A percentile compares a stretch with the other conserved stretches of the same genome.
Conservation (phyloP, 2,329 filamentous ascomycete genomes). For the Falciphora oryzae region DNA sequence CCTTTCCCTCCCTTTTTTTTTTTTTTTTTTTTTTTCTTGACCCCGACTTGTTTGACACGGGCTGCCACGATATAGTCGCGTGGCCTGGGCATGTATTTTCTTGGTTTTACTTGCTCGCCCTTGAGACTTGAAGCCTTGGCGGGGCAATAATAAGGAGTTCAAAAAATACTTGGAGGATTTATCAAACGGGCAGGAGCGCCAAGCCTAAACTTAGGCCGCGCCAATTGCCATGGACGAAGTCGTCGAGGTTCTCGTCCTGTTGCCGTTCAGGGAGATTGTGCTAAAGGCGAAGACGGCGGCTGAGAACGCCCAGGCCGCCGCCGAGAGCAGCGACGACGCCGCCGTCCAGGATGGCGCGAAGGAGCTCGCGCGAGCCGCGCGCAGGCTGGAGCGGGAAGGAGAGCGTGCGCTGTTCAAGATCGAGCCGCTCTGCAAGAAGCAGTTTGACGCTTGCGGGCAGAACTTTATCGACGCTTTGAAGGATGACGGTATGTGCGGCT, state of each 20-base stretch:
- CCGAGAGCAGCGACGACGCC: not conserved
- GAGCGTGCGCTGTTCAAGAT: slow-evolving; percentile 37
- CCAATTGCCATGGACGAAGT: slow-evolving; percentile 14
- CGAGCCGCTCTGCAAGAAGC: slow-evolving; percentile 44
- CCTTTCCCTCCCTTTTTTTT: not conserved
- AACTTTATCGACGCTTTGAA: slow-evolving; percentile 47
- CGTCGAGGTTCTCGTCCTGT: slow-evolving; percentile 37
- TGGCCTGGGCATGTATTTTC: not conserved
- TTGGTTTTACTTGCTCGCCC: not conserved
- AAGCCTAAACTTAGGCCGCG: not conserved
- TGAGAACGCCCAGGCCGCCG: slow-evolving; percentile 37
- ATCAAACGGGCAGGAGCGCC: not conserved
- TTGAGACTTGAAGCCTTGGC: not conserved
- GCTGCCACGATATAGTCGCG: not conserved
- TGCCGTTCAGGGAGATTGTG: slow-evolving; percentile 47
- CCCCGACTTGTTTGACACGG: not conserved
- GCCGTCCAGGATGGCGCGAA: slow-evolving; percentile 14
- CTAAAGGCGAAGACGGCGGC: slow-evolving; percentile 43
- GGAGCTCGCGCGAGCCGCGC: slow-evolving; percentile 45
- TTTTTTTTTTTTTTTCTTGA: not conserved
- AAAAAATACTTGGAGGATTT: not conserved
- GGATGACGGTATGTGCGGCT: slow-evolving; percentile 41
- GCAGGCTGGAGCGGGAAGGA: slow-evolving; percentile 30
- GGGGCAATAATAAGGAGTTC: not conserved
- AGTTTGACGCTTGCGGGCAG: slow-evolving; percentile 41